Evolutionary conservation across 257 asterid species (phyloP), one percentile per base, ranked within the genome.

Genomic region (Solanum tarijense): DNA sequence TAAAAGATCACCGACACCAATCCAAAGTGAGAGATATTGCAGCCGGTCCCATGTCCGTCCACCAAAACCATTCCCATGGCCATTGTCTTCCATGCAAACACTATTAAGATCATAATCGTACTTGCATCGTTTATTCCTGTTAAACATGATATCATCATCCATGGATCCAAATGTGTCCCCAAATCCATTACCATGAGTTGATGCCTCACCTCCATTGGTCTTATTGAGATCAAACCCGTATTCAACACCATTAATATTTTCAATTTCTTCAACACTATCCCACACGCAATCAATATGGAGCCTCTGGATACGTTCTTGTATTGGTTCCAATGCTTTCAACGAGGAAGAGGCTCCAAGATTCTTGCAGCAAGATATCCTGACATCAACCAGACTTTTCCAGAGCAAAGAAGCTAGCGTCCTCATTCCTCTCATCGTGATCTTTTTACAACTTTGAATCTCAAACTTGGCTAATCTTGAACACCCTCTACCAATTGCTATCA

Each of bases 401-500:
- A 96, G 97, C 90, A 96, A 90, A 83, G 91, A 87, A 86, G 93
- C 94, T 83, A 96, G 76, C 23, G 99, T 96, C 90, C 99, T 90
- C 97, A 95, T 90, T 43, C 98, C 99, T 75, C 87, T 93, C 91
- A 91, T 83, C 0, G 98, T 94, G 73, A 97, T 92, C 86, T 89
- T 93, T 91, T 91, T 92, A 89, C 98, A 97, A 13, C 97, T 96
- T n/a, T 89, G 91, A 86, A 96, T 90, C 89, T 96, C 98, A 83
- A 96, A 93, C 92, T 91, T 93, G 2, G 91, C 78, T 89, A 96
- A 88, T 62, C 90, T 92, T 83, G 92, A 91, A 87, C 99, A 96
- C 69, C 99, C 99, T 90, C 98, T 93, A 23, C 90, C 98, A 81
- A 96, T 96, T 23, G 94, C 98, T 62, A 96, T 96, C 93, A 96